A percentile compares a stretch with the other conserved stretches of the same genome.
These are phyloP conservation scores for Ophiosphaerella narmari DNA, from an alignment of 2,329 filamentous ascomycete genomes.

Conservation along the genomic window DNA sequence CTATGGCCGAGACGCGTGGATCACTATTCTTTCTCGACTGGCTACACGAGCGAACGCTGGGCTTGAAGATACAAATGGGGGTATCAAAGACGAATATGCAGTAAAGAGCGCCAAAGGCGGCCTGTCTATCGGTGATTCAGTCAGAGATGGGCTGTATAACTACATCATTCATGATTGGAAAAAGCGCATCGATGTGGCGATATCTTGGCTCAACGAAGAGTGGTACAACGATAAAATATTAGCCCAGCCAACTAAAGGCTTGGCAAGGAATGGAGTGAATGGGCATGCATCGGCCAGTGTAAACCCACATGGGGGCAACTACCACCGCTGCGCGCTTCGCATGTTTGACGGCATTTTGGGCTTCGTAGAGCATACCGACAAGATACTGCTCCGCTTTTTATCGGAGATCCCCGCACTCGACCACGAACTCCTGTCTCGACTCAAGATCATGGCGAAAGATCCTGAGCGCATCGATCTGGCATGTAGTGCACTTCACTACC, in stretches of 20 bases:
- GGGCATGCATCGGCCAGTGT: slow-evolving; percentile 47
- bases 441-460: slow-evolving; percentile 67
- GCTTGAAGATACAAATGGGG: slow-evolving; percentile 70
- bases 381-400: slow-evolving; percentile 85
- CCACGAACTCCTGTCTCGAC: slow-evolving; percentile 69
- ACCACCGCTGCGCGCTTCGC: slow-evolving; percentile 77
- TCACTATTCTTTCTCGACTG: slow-evolving; percentile 82
- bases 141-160: slow-evolving; percentile 79
- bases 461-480: slow-evolving; percentile 62
- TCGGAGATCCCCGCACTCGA: slow-evolving; percentile 88
- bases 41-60: slow-evolving; percentile 78
- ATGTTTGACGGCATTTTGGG: slow-evolving; percentile 88
- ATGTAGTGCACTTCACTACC: slow-evolving; percentile 48
- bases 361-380: slow-evolving; percentile 90
- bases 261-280: slow-evolving; percentile 43
- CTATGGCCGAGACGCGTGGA: slow-evolving; percentile 87
- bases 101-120: slow-evolving; percentile 31
- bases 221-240: slow-evolving; percentile 88
- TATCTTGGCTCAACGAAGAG: slow-evolving; percentile 94
- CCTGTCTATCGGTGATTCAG: slow-evolving; percentile 65
- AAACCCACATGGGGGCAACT: slow-evolving; percentile 57
- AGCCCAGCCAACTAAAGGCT: slow-evolving; percentile 38
- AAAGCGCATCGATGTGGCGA: slow-evolving; percentile 83
- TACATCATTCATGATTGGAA: slow-evolving; percentile 94
- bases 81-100: slow-evolving; percentile 62